Evolutionary conservation across 345 rosid genomes (phyloP), one percentile per base, ranked within the genome.

Genomic region (Eucalyptus sp.): DNA sequence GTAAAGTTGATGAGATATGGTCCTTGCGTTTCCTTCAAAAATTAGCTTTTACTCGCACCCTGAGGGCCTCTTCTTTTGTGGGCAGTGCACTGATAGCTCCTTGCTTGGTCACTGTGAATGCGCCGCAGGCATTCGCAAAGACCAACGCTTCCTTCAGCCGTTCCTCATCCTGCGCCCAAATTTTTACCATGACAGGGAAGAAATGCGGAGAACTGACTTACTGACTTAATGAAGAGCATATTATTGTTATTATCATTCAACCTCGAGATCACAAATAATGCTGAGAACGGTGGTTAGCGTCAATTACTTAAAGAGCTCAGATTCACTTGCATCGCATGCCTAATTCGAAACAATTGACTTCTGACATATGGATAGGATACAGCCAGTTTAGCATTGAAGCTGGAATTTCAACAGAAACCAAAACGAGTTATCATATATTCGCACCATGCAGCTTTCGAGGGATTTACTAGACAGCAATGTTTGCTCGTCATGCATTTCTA

Each of bases 71-170:
- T 87, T 93, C 87, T 92, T 90, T 95, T n/a, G 97, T 93, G 27
- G 99, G 99, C 86, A 97, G 91, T 0, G 98, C 96, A 13, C 99
- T 99, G 91, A 97, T 97, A 0, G 99, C 99, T 79, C 99, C 99
- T 91, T 97, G 94, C 92, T 94, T 95, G 51, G 95, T 97, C 51
- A 97, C 99, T 0, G 99, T 95, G 85, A 93, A 91, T 50, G 99
- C 97, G 29, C 97, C 99, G 58, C 97, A 97, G 52, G 94, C 98
- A 87, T 98, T 97, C 50, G 97, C 99, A 14, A 97, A 97, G 2
- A 89, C 76, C 83, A 98, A 96, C 31, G 97, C 97, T 86, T 96
- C 95, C 88, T 95, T 92, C 88, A 98, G 91, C 89, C 92, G 94
- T 91, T 92, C 90, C 94, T 97, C 99, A 43, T 98, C 97, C 99